Evolutionary conservation across 2,329 filamentous ascomycete genomes (phyloP).

Genomic region (Alternaria sp.): DNA sequence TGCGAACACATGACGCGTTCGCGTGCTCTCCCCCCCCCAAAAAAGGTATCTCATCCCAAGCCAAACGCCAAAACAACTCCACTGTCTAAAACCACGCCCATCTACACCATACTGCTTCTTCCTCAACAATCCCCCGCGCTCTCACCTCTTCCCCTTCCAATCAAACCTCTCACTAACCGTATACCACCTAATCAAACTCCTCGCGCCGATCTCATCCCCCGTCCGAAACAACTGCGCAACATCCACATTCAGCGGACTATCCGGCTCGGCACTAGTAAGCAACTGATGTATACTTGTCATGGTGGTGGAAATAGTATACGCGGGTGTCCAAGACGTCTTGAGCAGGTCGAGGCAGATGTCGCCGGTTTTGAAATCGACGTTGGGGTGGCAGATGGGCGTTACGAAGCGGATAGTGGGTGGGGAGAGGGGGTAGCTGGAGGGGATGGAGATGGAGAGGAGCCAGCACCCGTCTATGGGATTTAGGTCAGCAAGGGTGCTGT

Average conservation of each 20-base stretch:
- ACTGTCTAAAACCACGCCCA: not conserved
- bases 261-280: constrained; percentile 71
- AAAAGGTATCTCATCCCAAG: constrained; percentile 12
- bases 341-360: constrained; percentile 95
- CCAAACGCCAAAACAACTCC: constrained; percentile 8
- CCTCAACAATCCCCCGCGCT: not conserved
- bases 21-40: no score
- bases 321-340: constrained; percentile 78
- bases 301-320: constrained; percentile 80
- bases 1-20: not conserved
- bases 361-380: constrained; percentile 67
- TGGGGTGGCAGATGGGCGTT: constrained; percentile 59
- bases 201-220: constrained; percentile 73
- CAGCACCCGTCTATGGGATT: constrained; percentile 71
- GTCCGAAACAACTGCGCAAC: constrained; percentile 73
- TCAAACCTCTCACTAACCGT: constrained; percentile 62
- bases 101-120: constrained; percentile 1
- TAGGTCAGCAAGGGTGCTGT: no score
- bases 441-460: constrained; percentile 80
- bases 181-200: constrained; percentile 76
- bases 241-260: constrained; percentile 82
- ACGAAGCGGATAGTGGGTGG: constrained; percentile 81
- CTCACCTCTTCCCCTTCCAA: constrained; percentile 8
- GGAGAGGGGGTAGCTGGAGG: constrained; percentile 77
- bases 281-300: constrained; percentile 77